phyloP scores from a whole-genome alignment of 164 flowering plant genomes.

The Tetrastigma voinierianum region DNA sequence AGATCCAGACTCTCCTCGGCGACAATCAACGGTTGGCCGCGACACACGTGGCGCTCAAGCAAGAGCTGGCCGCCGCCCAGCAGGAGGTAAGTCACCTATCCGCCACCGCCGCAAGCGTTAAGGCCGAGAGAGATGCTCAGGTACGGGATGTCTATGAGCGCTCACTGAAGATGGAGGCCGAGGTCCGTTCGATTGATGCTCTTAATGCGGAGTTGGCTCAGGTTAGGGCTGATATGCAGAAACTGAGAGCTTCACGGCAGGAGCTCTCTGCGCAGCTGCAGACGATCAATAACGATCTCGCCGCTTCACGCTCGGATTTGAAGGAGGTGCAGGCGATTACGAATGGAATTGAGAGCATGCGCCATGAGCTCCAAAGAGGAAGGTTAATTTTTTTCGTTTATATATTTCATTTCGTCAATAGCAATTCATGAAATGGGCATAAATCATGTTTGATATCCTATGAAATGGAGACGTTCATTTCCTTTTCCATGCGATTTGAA shows the following conservation, averaged over 20 bases:
- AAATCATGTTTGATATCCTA: too few species aligned
- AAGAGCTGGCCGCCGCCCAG: conserved; percentile 56
- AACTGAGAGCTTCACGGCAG: conserved; percentile 27
- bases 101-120: conserved; percentile 40
- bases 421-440: too few species aligned
- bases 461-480: too few species aligned
- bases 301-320: conserved; percentile 28
- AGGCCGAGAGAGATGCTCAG: conserved; percentile 61
- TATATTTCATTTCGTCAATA: not conserved
- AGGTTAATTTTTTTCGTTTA: conserved; percentile 39
- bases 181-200: conserved; percentile 40
- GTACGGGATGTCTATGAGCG: conserved; percentile 61
- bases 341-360: conserved; percentile 52
- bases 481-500: too few species aligned
- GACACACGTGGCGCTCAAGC: conserved; percentile 67
- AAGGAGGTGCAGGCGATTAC: conserved; percentile 32
- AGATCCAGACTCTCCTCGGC: conserved; percentile 60
- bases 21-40: conserved; percentile 76
- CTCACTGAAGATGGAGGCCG: conserved; percentile 58
- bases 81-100: conserved; percentile 59
- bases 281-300: conserved; percentile 35
- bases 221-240: conserved; percentile 49
- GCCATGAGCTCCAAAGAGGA: conserved; percentile 60
- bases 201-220: conserved; percentile 46
- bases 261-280: conserved; percentile 43